These are phyloP conservation scores for Monilinia fructigena DNA, from an alignment of 2,329 filamentous ascomycete genomes.

Conservation along the genomic window DNA sequence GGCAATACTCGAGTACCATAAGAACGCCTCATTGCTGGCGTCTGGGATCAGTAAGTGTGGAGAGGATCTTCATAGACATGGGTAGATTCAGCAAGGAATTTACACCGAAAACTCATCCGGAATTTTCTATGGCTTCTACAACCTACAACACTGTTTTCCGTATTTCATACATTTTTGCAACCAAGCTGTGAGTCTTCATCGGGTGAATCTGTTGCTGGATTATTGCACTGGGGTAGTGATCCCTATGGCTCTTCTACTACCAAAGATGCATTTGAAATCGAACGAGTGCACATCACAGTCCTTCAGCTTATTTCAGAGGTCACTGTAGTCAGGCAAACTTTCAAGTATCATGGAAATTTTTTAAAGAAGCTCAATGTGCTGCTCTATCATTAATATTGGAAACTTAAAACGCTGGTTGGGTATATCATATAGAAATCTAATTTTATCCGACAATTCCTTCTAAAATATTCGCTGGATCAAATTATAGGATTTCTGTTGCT, in stretches of 20 bases:
- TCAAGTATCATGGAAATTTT: background rate
- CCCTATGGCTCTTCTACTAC: background rate
- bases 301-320: background rate
- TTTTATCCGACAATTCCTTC: background rate
- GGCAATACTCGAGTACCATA: background rate
- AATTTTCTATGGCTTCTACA: background rate
- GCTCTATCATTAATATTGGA: background rate
- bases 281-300: background rate
- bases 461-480: background rate
- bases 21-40: slow-evolving; percentile 14
- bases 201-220: background rate
- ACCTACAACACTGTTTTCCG: background rate
- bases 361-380: background rate
- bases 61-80: background rate
- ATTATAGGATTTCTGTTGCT: background rate
- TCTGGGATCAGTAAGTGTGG: background rate
- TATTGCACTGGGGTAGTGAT: background rate
- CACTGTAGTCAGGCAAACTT: background rate
- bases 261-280: background rate
- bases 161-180: background rate
- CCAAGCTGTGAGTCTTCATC: too few species aligned
- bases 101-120: background rate
- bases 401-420: background rate
- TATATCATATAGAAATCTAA: background rate
- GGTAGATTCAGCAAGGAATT: background rate